Percentiles rank a stretch among this genome's conserved stretches.
Evolutionary conservation across 1,284 basidiomycete genomes (phyloP).

Genomic region (Ceratobasidium theobromae): DNA sequence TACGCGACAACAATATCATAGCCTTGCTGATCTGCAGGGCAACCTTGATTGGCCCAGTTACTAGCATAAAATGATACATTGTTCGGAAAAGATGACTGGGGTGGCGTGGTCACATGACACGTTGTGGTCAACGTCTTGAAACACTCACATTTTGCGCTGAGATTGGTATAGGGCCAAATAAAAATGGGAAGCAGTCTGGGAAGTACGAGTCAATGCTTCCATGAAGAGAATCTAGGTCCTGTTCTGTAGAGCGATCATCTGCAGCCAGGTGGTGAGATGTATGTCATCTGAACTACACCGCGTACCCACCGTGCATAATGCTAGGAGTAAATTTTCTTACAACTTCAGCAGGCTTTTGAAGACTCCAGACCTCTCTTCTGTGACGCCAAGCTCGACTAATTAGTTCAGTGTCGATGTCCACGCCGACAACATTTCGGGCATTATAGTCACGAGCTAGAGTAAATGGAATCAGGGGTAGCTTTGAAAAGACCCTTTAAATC

Average conservation of each 20-base stretch:
- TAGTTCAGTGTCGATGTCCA: slow-evolving; percentile 76
- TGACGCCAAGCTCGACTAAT: slow-evolving; percentile 70
- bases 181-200: slow-evolving; percentile 69
- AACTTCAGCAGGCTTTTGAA: slow-evolving; percentile 50
- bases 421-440: slow-evolving; percentile 66
- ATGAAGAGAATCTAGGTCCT: not conserved
- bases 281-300: not conserved
- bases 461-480: not conserved
- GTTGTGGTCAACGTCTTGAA: not conserved
- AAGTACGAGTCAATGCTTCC: slow-evolving; percentile 51
- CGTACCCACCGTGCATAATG: not conserved
- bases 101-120: slow-evolving; percentile 38
- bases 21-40: slow-evolving; percentile 57
- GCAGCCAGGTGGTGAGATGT: too few relatives aligned
- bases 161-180: slow-evolving; percentile 69
- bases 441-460: slow-evolving; percentile 61
- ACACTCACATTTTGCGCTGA: slow-evolving; percentile 43
- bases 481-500: not conserved
- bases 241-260: too few relatives aligned
- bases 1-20: slow-evolving; percentile 78
- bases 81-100: slow-evolving; percentile 58
- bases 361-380: slow-evolving; percentile 66
- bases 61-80: slow-evolving; percentile 68
- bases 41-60: slow-evolving; percentile 64
- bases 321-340: not conserved